Evolutionary conservation across 202 grass and related monocot species (phyloP).

Genomic region (Zizania palustris): DNA sequence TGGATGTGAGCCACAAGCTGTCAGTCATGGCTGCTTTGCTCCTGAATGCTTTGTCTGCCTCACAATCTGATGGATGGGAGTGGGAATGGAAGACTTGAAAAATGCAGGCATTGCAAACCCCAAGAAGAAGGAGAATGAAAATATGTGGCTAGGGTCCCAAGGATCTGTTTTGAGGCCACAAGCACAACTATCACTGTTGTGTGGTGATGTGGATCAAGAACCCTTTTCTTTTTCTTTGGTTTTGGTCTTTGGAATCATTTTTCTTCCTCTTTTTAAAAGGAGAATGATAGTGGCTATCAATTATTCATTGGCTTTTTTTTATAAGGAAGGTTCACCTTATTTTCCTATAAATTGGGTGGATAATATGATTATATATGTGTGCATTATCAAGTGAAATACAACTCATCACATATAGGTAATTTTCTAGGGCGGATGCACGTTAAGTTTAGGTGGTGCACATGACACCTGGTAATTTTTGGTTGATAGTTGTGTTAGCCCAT

Average conservation of each 20-base stretch:
- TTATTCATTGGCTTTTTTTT: neutral
- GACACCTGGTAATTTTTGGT: too few relatives aligned
- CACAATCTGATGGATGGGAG: neutral
- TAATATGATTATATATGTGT: neutral
- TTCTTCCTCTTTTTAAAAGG: neutral
- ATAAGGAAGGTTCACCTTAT: neutral
- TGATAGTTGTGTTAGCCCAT: too few relatives aligned
- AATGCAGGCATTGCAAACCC: constrained; percentile 3
- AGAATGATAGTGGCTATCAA: neutral
- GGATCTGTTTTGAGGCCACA: constrained; percentile 48
- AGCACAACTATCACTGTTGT: constrained; percentile 10
- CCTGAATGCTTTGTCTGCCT: constrained; percentile 2
- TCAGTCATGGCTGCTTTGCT: neutral
- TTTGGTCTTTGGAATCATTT: constrained; percentile 8
- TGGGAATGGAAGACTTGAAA: constrained; percentile 8
- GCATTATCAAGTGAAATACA: neutral
- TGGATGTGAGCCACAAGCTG: constrained; percentile 34
- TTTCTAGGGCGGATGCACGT: too few relatives aligned
- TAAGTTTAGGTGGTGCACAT: too few relatives aligned
- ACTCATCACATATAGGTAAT: neutral
- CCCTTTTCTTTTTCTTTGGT: neutral
- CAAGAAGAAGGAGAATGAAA: constrained; percentile 30
- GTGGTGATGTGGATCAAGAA: neutral
- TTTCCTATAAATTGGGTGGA: neutral
- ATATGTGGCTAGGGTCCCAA: constrained; percentile 39